Conservation (phyloP, 2,329 filamentous ascomycete genomes). For the Tolypocladium ophioglossoides region DNA sequence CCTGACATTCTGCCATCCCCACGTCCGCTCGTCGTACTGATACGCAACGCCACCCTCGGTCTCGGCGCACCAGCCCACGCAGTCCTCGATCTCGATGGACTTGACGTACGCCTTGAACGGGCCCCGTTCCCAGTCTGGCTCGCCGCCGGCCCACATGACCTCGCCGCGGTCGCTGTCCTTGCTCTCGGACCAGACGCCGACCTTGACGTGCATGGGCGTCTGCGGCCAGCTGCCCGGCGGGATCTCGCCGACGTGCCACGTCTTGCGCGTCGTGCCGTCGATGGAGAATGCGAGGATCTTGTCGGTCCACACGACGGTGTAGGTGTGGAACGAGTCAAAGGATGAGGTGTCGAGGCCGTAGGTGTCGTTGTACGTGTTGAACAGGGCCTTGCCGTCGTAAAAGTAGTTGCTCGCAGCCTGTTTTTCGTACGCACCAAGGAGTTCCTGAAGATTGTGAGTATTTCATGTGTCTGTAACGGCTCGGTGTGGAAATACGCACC, state of each 20-base stretch:
- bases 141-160: constrained; percentile 57
- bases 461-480: neutral
- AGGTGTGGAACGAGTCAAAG: constrained; percentile 44
- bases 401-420: constrained; percentile 77
- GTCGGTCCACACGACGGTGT: constrained; percentile 57
- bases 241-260: constrained; percentile 31
- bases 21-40: constrained; percentile 14
- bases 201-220: constrained; percentile 56
- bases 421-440: constrained; percentile 20
- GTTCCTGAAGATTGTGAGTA: constrained; percentile 8
- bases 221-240: constrained; percentile 49
- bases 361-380: constrained; percentile 37
- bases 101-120: constrained; percentile 16
- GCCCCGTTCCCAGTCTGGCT: constrained; percentile 19
- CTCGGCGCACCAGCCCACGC: constrained; percentile 15
- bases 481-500: constrained; percentile 10
- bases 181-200: constrained; percentile 47
- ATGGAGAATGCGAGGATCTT: constrained; percentile 50
- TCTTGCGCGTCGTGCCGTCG: constrained; percentile 27
- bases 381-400: constrained; percentile 51
- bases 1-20: constrained; percentile 18
- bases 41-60: constrained; percentile 13
- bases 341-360: constrained; percentile 30
- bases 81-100: constrained; percentile 17
- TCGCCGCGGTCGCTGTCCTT: constrained; percentile 43